Base-by-base conservation (phyloP, 495 filamentous ascomycete species). In the Aspergillus affinis region DNA sequence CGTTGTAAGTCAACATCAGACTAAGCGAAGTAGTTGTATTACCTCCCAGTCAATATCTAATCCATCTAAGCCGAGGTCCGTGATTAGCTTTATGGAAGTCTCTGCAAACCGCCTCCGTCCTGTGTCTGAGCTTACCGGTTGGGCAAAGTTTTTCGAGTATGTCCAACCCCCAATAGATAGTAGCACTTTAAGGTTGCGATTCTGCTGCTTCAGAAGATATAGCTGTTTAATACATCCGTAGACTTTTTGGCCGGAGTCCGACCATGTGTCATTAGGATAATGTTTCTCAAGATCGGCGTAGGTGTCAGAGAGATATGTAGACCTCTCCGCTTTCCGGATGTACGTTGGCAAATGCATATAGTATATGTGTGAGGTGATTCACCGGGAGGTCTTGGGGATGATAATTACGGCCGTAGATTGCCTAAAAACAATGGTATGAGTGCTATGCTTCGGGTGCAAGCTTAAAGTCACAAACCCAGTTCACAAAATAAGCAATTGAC, bases 201-300 rank as follows among this genome's bases (percentile, higher is more conserved):
- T 89, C 53, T 78, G 74, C 61, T 87, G 85, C 79, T 96, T 96
- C 44, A 91, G 84, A 5, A 95, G 77, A 73, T 86, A 89, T 10
- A 96, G 82, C 75, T 96, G 91, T 78, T 96, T 96, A 27, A 93
- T 68, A 72, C 88, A 93, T 49, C 92, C 92, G 76, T 95, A 96
- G 56, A 94, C 80, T 51, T 81, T 88, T 8, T 17, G 49, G 20
- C 88, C 83, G n/a, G 59, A 51, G 50, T 89, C 85, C 63, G 81
- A 84, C 84, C 83, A 86, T 46, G 88, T 89, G 74, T 96, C 92
- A 36, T 79, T 79, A n/a, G 89, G 76, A 64, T 89, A 92, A 71
- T 90, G 91, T 70, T 91, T 94, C 61, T 96, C 75, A 4, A 78
- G 71, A 61, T 92, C 88, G 58, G 86, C 82, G 72, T 91, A 94